Percentiles rank a stretch among this genome's conserved stretches.
Conservation (phyloP, 257 asterid genomes). For the Lycium ferocissimum region DNA sequence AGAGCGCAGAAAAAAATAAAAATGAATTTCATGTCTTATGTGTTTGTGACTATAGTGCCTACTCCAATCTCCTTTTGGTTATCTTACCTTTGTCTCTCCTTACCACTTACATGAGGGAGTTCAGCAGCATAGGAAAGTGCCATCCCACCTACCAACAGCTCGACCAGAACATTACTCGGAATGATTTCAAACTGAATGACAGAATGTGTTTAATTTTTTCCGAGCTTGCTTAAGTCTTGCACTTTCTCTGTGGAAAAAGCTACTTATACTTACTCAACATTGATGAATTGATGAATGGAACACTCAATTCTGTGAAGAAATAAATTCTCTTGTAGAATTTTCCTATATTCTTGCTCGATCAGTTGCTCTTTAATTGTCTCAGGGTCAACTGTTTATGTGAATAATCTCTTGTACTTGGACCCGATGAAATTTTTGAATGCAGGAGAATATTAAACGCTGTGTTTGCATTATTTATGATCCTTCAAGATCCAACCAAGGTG, state of each 20-base stretch:
- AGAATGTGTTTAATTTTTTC: not conserved
- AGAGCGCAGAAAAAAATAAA: not conserved
- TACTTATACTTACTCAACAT: not conserved
- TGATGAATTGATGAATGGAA: not conserved
- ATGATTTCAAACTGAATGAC: slow-evolving; percentile 3
- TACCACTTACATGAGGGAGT: not conserved
- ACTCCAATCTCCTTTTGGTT: not conserved
- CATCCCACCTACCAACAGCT: not conserved
- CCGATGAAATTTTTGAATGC: slow-evolving; percentile 33
- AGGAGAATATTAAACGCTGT: slow-evolving; percentile 94
- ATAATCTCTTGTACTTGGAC: not conserved
- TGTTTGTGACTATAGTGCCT: not conserved
- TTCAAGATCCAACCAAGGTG: slow-evolving; percentile 94
- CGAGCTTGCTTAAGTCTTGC: not conserved
- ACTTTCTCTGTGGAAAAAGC: not conserved
- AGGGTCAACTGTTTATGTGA: not conserved
- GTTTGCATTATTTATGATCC: slow-evolving; percentile 98
- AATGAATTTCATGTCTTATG: not conserved
- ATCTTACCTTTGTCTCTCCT: not conserved
- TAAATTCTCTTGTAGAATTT: not conserved
- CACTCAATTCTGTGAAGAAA: not conserved
- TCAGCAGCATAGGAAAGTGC: slow-evolving; percentile 3
- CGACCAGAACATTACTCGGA: not conserved
- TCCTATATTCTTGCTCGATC: not conserved
- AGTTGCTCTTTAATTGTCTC: not conserved